A percentile compares a stretch with the other conserved stretches of the same genome.
Conservation (phyloP, 2,329 filamentous ascomycete species). For the Arthrobotrys sphaeroides region DNA sequence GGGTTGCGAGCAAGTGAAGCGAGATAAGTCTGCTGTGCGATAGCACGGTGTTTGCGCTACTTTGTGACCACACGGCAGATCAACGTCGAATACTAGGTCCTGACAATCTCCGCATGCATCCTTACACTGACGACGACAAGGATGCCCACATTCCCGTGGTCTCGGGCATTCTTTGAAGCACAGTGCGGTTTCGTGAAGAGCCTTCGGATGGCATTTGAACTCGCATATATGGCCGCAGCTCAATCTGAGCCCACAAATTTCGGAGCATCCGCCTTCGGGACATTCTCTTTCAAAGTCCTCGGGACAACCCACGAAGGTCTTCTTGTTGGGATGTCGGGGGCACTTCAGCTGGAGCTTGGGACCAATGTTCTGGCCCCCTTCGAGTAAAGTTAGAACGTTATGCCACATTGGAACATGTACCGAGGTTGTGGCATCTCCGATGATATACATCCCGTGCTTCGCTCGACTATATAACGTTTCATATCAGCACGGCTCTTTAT, state of each 20-base stretch:
- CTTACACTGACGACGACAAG: constrained; percentile 60
- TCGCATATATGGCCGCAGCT: constrained; percentile 56
- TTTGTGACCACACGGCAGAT: constrained; percentile 55
- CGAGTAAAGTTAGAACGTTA: constrained; percentile 63
- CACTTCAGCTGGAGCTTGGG: constrained; percentile 67
- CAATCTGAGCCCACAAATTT: constrained; percentile 63
- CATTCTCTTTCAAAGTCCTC: constrained; percentile 68
- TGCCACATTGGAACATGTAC: constrained; percentile 62
- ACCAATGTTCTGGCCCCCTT: constrained; percentile 65
- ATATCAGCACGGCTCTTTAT: background rate
- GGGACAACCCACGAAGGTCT: constrained; percentile 66
- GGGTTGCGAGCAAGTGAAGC: constrained; percentile 64
- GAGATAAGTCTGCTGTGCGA: constrained; percentile 62
- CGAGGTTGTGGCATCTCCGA: constrained; percentile 73
- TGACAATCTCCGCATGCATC: constrained; percentile 55
- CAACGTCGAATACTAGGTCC: constrained; percentile 20
- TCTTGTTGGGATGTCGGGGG: constrained; percentile 68
- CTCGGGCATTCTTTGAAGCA: constrained; percentile 60
- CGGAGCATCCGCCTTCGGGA: constrained; percentile 72
- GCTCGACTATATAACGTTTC: constrained; percentile 66
- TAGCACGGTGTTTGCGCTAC: constrained; percentile 58
- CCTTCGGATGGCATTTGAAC: constrained; percentile 58
- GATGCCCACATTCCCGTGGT: constrained; percentile 59
- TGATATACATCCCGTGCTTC: constrained; percentile 75
- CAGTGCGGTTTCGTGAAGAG: constrained; percentile 58